Evolutionary conservation across 148 eudicot species (phyloP), one percentile per base, ranked within the genome.

Genomic region (Spergularia marina): DNA sequence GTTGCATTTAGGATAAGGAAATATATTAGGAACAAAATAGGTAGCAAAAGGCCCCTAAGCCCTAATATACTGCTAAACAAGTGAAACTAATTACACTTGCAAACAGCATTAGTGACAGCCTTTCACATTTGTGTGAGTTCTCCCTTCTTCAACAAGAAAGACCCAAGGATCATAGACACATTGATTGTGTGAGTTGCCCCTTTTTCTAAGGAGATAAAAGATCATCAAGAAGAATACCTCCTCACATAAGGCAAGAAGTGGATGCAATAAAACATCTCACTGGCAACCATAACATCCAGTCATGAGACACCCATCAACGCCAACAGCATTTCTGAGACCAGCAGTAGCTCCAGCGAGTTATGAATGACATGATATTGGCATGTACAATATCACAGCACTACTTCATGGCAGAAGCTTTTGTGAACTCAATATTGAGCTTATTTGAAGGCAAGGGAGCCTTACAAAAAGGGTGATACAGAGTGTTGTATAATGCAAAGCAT

Each of bases 251-350:
- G 51, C 75, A 72, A 72, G 9, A 36, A 4, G n/a, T n/a, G 25
- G 53, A 39, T 44, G 40, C n/a, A 72, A 41, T 34, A 18, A 56
- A 72, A 53, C 65, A 72, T 36, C 65, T 57, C 65, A 57, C 65
- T 6, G 30, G 74, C 51, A 44, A 72, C 75, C 65, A 41, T 18
- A 34, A 71, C 41, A 71, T 71, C 14, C 12, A 40, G 66, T 13
- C 75, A 73, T 73, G 63, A 12, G 55, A 47, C 34, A 71, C 64
- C 74, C 53, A 56, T 71, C 34, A 53, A 14, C 62, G 56, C 60
- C 9, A 47, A 18, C 51, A 41, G 75, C 53, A 58, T 63, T 73
- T 16, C 47, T 12, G 73, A 70, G 62, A 54, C 13, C 74, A 55
- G 18, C 34, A 54, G 36, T 16, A 71, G 62, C 74, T 59, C 18